Conservation (phyloP, 2,329 filamentous ascomycete species). For the Falciphora oryzae region DNA sequence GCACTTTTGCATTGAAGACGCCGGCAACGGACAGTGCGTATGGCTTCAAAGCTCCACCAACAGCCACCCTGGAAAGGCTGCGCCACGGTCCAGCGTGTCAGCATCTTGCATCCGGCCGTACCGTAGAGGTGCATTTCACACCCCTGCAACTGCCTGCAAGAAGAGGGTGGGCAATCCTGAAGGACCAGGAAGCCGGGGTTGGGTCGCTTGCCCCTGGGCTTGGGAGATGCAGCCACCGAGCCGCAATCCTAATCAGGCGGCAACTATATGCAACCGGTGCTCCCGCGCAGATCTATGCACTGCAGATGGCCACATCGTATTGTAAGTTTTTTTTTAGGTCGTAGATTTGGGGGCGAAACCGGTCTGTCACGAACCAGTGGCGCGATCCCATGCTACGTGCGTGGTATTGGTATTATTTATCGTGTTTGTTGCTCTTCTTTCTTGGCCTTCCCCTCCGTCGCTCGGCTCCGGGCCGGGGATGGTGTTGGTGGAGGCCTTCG, state of each 20-base stretch:
- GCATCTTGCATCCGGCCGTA: no score
- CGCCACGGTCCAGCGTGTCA: neutral
- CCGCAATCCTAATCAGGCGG: slow-evolving; percentile 1
- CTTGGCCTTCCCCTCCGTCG: neutral
- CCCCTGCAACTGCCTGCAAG: neutral
- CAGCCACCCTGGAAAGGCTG: neutral
- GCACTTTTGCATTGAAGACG: neutral
- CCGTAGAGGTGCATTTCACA: neutral
- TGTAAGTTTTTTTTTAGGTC: neutral
- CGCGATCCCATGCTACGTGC: neutral
- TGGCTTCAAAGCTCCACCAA: neutral
- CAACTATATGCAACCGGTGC: neutral
- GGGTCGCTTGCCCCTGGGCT: no score
- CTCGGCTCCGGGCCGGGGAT: neutral
- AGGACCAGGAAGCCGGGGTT: neutral
- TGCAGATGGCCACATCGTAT: neutral
- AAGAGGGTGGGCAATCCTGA: neutral
- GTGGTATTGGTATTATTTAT: neutral
- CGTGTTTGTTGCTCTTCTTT: neutral
- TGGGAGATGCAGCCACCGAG: neutral
- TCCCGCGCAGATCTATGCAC: neutral
- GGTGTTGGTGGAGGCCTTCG: neutral
- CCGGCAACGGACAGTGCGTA: neutral
- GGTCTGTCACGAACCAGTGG: neutral
- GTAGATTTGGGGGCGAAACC: neutral